A percentile compares a stretch with the other conserved stretches of the same genome.
These are phyloP conservation scores for Chlorophyllum brunneum DNA, from an alignment of 768 basidiomycete genomes.

Conservation along the genomic window DNA sequence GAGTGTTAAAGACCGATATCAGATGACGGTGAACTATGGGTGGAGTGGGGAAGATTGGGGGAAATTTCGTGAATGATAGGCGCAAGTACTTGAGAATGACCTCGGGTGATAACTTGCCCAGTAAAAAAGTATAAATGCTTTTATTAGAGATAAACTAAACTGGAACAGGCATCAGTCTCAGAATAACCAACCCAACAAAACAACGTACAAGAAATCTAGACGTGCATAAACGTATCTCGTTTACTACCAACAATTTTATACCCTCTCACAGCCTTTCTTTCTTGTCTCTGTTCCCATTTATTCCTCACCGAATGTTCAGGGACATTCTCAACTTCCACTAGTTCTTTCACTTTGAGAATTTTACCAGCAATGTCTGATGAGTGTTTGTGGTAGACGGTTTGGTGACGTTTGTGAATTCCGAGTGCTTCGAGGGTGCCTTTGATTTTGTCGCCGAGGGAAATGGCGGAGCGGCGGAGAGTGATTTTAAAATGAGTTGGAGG, in stretches of 20 bases:
- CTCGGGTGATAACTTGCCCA: no score
- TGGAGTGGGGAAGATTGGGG: no score
- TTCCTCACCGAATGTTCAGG: slow-evolving; percentile 61
- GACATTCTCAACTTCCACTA: slow-evolving; percentile 87
- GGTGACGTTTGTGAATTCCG: slow-evolving; percentile 77
- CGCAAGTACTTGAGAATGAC: no score
- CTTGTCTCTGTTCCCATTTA: slow-evolving; percentile 63
- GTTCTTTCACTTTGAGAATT: slow-evolving; percentile 84
- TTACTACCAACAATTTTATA: slow-evolving; percentile 52
- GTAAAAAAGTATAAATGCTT: no score
- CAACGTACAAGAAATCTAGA: slow-evolving; percentile 15
- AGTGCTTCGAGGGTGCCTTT: slow-evolving; percentile 77
- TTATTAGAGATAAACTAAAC: no score
- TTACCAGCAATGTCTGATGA: slow-evolving; percentile 76
- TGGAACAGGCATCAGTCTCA: no score
- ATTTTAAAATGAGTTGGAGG: slow-evolving; percentile 81
- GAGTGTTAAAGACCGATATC: no score
- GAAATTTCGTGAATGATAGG: no score
- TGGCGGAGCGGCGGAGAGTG: slow-evolving; percentile 83
- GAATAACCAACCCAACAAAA: no score
- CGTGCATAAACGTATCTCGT: slow-evolving; percentile 28
- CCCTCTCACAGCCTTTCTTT: slow-evolving; percentile 64
- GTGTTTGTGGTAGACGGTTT: slow-evolving; percentile 80
- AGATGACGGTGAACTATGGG: no score
- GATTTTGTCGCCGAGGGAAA: slow-evolving; percentile 70